These are phyloP conservation scores for Diplodia intermedia DNA, from an alignment of 2,329 filamentous ascomycete species.

Conservation along the genomic window DNA sequence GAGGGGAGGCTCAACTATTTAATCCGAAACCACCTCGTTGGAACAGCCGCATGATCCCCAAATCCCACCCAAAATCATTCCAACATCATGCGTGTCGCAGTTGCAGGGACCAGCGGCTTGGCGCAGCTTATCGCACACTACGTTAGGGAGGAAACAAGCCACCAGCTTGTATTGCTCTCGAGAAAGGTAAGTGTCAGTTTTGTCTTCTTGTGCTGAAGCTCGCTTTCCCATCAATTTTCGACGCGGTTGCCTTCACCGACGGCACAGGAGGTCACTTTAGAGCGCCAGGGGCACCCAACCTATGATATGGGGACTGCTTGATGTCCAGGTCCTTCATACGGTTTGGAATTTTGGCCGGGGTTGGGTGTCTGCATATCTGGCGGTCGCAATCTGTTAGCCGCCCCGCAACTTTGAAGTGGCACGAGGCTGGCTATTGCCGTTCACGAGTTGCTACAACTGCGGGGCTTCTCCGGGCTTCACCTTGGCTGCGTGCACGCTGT, in stretches of 20 bases:
- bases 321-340: background rate
- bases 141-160: constrained; percentile 66
- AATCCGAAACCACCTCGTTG: constrained; percentile 15
- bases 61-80: constrained; percentile 23
- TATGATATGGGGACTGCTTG: background rate
- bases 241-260: background rate
- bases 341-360: background rate
- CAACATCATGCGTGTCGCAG: constrained; percentile 65
- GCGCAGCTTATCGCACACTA: constrained; percentile 65
- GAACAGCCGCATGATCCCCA: background rate
- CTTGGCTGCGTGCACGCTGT: background rate
- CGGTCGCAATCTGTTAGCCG: background rate
- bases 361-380: background rate
- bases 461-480: background rate
- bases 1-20: constrained; percentile 19
- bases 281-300: background rate
- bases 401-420: background rate
- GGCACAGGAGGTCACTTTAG: background rate
- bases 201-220: background rate
- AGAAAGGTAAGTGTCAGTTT: constrained; percentile 59
- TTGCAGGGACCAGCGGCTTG: constrained; percentile 67
- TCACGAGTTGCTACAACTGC: background rate
- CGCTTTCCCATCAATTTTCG: background rate
- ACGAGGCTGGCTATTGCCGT: background rate
- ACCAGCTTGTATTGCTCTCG: constrained; percentile 75